Evolutionary conservation across 768 basidiomycete species (phyloP).

Genomic region (Tulasnella sp.): DNA sequence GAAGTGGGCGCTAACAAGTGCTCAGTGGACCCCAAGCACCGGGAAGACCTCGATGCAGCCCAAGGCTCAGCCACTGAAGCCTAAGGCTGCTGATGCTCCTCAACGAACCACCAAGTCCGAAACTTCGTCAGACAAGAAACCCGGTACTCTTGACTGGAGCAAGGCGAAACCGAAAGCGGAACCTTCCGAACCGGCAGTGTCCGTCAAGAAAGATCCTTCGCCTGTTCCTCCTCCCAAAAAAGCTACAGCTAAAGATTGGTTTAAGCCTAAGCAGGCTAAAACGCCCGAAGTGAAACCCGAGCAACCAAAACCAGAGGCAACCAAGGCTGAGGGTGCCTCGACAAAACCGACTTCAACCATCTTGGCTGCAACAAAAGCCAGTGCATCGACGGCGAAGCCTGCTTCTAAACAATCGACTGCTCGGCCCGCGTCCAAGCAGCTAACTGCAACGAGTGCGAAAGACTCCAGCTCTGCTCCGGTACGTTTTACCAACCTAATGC

Average conservation of each 20-base stretch:
- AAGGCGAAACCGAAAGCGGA: constrained; percentile 55
- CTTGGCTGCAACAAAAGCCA: not conserved
- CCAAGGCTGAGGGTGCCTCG: not conserved
- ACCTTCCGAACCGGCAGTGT: constrained; percentile 24
- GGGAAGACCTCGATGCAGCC: not conserved
- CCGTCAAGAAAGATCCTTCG: constrained; percentile 28
- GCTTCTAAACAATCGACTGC: constrained; percentile 29
- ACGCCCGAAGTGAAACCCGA: not conserved
- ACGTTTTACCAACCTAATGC: not conserved
- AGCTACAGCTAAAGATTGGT: not conserved
- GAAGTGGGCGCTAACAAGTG: not conserved
- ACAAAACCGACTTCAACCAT: not conserved
- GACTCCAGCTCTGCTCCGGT: not conserved
- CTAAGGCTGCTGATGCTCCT: constrained; percentile 41
- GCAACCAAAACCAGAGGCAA: not conserved
- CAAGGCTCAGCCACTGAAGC: constrained; percentile 39
- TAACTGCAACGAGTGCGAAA: not conserved
- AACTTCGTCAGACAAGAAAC: constrained; percentile 35
- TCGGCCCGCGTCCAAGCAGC: constrained; percentile 24
- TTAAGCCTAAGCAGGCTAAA: not conserved
- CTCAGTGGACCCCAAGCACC: constrained; percentile 9
- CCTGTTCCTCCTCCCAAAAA: constrained; percentile 22
- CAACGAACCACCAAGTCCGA: constrained; percentile 32
- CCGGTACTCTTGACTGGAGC: constrained; percentile 66
- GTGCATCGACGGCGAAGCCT: constrained; percentile 19